Evolutionary conservation across 2,329 filamentous ascomycete genomes (phyloP).

Genomic region (Botryotinia narcissicola): DNA sequence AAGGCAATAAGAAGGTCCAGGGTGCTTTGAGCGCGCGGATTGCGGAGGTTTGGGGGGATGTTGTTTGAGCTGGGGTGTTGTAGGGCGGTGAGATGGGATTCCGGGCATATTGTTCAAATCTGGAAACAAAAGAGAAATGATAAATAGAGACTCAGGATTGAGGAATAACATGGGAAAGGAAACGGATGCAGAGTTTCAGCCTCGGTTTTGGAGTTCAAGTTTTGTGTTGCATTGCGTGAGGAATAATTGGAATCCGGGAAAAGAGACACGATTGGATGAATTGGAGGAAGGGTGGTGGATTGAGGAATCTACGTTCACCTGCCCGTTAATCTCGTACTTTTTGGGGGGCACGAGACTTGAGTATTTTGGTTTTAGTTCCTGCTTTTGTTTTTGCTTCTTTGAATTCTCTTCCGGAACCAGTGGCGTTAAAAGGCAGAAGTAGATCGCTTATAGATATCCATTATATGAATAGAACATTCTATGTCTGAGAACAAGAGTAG

Average conservation of each 20-base stretch:
- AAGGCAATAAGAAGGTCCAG: slow-evolving; percentile 67
- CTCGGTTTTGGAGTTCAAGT: not conserved
- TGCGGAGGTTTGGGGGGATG: slow-evolving; percentile 68
- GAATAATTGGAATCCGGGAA: not conserved
- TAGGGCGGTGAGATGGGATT: too few relatives aligned
- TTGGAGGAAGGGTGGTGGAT: not conserved
- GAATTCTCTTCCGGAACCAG: not conserved
- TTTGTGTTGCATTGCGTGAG: not conserved
- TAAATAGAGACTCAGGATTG: not conserved
- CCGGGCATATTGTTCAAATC: too few relatives aligned
- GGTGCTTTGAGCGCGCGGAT: slow-evolving; percentile 66
- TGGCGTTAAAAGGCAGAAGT: not conserved
- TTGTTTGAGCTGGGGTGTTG: not conserved
- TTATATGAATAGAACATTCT: not conserved
- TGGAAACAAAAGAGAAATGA: too few relatives aligned
- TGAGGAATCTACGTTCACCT: not conserved
- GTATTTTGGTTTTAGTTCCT: not conserved
- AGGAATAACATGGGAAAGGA: not conserved
- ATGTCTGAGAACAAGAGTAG: not conserved
- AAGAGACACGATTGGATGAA: not conserved
- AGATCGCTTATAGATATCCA: not conserved
- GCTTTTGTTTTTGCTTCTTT: not conserved
- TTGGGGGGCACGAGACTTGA: not conserved
- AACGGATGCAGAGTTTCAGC: not conserved
- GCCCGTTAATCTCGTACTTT: not conserved